Evolutionary conservation across 805 yeast genomes (phyloP).

Genomic region (Metschnikowia matae): DNA sequence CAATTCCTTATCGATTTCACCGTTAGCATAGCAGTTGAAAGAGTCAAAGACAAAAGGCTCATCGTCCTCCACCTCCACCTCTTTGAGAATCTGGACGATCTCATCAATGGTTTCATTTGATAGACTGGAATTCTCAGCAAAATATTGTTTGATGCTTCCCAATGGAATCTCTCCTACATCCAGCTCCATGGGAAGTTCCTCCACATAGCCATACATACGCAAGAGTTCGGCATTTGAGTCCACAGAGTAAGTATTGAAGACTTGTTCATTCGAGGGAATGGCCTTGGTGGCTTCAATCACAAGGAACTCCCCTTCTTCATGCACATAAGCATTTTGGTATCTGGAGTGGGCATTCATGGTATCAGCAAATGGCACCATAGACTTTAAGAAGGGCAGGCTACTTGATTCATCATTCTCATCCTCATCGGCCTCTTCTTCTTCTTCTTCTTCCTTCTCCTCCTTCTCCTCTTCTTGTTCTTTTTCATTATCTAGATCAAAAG

Average conservation of each 20-base stretch:
- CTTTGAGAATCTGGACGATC: slow-evolving; percentile 27
- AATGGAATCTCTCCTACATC: slow-evolving; percentile 79
- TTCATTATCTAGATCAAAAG: slow-evolving; percentile 69
- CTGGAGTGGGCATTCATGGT: slow-evolving; percentile 82
- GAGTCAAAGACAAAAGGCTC: slow-evolving; percentile 46
- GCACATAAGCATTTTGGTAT: slow-evolving; percentile 68
- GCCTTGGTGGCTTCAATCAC: slow-evolving; percentile 67
- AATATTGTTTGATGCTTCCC: slow-evolving; percentile 35
- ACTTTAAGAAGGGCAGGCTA: slow-evolving; percentile 46
- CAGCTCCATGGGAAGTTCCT: slow-evolving; percentile 60
- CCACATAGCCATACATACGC: slow-evolving; percentile 90
- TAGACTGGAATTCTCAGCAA: slow-evolving; percentile 21
- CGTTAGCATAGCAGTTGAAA: slow-evolving; percentile 58
- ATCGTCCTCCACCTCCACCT: slow-evolving; percentile 37
- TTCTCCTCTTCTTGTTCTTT: slow-evolving; percentile 20
- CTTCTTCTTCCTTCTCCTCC: slow-evolving; percentile 18
- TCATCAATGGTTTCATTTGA: slow-evolving; percentile 29
- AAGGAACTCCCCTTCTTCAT: slow-evolving; percentile 45
- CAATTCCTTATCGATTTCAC: slow-evolving; percentile 59
- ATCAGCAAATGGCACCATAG: slow-evolving; percentile 94
- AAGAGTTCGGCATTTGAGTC: slow-evolving; percentile 87
- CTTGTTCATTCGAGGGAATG: slow-evolving; percentile 65
- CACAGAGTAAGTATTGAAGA: slow-evolving; percentile 86
- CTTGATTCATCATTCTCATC: slow-evolving; percentile 11
- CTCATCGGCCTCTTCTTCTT: slow-evolving; percentile 16